A percentile compares a stretch with the other conserved stretches of the same genome.
These are phyloP conservation scores for Phialophora macrospora DNA, from an alignment of 2,329 filamentous ascomycete genomes.

Conservation along the genomic window DNA sequence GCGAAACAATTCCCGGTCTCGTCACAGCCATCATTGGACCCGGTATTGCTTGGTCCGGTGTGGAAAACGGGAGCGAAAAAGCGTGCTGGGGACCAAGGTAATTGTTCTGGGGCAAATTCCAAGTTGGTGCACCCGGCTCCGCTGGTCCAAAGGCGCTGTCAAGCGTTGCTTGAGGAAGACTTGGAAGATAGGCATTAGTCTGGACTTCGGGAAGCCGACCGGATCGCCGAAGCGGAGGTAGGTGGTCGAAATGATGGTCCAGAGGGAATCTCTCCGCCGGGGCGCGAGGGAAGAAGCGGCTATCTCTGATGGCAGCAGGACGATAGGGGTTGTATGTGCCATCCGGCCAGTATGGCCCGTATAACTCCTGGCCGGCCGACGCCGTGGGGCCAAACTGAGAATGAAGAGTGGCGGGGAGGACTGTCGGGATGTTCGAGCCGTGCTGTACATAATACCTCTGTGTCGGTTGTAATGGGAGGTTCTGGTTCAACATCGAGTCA, in stretches of 20 bases:
- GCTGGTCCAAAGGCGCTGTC: conserved; percentile 15
- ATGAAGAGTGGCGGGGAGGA: conserved; percentile 64
- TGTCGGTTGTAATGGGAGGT: conserved; percentile 50
- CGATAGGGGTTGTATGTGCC: conserved; percentile 66
- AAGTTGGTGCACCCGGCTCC: conserved; percentile 26
- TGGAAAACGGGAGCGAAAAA: conserved; percentile 22
- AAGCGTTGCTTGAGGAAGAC: conserved; percentile 16
- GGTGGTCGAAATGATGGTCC: conserved; percentile 31
- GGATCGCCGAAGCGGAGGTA: conserved; percentile 17
- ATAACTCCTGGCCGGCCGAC: conserved; percentile 61
- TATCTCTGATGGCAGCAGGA: conserved; percentile 62
- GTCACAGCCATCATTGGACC: conserved; percentile 17
- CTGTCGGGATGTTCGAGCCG: conserved; percentile 61
- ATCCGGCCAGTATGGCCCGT: conserved; percentile 68
- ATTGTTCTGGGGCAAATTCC: conserved; percentile 19
- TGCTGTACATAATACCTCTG: conserved; percentile 51
- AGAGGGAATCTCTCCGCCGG: conserved; percentile 33
- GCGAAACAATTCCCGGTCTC: conserved; percentile 21
- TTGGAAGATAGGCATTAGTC: conserved; percentile 20
- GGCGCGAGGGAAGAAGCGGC: conserved; percentile 48
- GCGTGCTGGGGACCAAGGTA: conserved; percentile 22
- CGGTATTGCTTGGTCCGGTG: conserved; percentile 18
- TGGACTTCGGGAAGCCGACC: conserved; percentile 16
- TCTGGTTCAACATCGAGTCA: conserved; percentile 66
- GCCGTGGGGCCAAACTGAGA: conserved; percentile 63